Evolutionary conservation across 805 yeast genomes (phyloP).

Genomic region (Scheffersomyces ergatensis): DNA sequence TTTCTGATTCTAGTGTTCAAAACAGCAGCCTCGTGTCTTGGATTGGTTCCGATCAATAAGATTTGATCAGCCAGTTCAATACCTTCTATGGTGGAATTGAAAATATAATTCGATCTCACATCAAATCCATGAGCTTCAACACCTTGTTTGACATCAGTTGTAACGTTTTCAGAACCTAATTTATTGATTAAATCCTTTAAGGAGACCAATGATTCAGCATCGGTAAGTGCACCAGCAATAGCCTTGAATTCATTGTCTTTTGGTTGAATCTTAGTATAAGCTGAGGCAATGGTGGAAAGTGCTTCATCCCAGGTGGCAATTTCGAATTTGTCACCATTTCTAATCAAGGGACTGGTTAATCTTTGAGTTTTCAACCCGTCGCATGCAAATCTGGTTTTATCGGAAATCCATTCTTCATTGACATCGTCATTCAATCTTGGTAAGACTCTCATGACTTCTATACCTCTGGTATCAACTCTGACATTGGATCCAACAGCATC

Average conservation of each 20-base stretch:
- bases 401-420: constrained; percentile 90
- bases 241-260: constrained; percentile 74
- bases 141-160: constrained; percentile 65
- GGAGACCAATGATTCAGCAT: constrained; percentile 80
- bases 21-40: constrained; percentile 88
- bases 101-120: constrained; percentile 73
- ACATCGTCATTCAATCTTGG: constrained; percentile 85
- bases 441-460: constrained; percentile 81
- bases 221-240: constrained; percentile 76
- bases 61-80: constrained; percentile 82
- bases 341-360: constrained; percentile 75
- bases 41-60: constrained; percentile 80
- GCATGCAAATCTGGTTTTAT: constrained; percentile 80
- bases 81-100: constrained; percentile 77
- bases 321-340: constrained; percentile 65
- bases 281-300: constrained; percentile 63
- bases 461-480: constrained; percentile 83
- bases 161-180: constrained; percentile 77
- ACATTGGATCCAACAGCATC: constrained; percentile 83
- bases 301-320: constrained; percentile 89
- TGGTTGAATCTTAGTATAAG: constrained; percentile 55
- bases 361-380: constrained; percentile 87
- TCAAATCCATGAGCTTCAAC: constrained; percentile 64
- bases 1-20: constrained; percentile 80
- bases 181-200: constrained; percentile 75